These are phyloP conservation scores for Leucosporidium scottii DNA, from an alignment of 768 basidiomycete species.

Conservation along the genomic window DNA sequence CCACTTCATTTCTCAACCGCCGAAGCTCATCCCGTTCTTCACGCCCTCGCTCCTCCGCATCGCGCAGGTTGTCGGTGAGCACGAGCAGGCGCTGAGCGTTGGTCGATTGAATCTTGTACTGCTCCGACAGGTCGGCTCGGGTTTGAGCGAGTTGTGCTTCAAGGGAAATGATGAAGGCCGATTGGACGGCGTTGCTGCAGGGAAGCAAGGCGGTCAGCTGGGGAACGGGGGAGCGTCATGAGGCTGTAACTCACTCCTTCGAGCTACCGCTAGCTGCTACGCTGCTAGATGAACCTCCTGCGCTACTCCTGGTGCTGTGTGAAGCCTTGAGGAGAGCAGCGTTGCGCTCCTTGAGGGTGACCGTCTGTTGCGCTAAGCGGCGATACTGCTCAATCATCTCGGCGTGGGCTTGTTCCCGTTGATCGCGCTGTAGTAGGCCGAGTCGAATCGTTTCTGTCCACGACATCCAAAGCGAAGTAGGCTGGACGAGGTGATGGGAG, in stretches of 20 bases:
- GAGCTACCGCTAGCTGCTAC: not conserved
- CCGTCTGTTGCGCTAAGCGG: constrained; percentile 83
- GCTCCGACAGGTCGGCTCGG: constrained; percentile 82
- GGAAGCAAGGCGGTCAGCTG: not conserved
- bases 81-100: constrained; percentile 85
- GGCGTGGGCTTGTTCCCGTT: constrained; percentile 68
- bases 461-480: not conserved
- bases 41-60: constrained; percentile 80
- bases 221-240: not conserved
- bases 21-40: constrained; percentile 73
- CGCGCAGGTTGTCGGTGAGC: constrained; percentile 90
- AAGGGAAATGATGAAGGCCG: constrained; percentile 82
- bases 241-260: too few species aligned
- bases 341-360: constrained; percentile 86
- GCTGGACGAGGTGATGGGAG: not conserved
- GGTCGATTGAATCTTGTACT: constrained; percentile 93
- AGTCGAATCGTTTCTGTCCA: constrained; percentile 37
- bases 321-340: constrained; percentile 61
- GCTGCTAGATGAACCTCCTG: not conserved
- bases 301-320: not conserved
- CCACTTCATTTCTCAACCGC: constrained; percentile 68
- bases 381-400: constrained; percentile 89
- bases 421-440: constrained; percentile 68
- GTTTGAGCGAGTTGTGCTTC: constrained; percentile 89
- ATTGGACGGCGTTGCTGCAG: constrained; percentile 68